phyloP scores from a whole-genome alignment of 352 stramenopile genomes.

The Bremia lactucae region DNA sequence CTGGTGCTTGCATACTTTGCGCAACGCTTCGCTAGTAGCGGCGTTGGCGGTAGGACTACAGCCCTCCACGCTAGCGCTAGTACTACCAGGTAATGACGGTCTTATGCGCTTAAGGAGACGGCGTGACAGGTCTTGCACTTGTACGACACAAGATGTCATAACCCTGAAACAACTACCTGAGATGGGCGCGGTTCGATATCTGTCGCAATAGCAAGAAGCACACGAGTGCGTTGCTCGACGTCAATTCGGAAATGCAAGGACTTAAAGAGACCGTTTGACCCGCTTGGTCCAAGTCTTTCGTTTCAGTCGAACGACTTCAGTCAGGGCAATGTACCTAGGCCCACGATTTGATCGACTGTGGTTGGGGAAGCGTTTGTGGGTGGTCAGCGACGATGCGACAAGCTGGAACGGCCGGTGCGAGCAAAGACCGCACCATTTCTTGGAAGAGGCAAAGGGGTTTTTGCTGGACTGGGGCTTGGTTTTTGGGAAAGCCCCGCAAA shows the following conservation, averaged over 20 bases:
- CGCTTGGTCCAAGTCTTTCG: background rate
- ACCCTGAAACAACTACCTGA: no score
- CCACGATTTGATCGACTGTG: conserved; percentile 5
- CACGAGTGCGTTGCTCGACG: conserved; percentile 10
- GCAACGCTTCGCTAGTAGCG: conserved; percentile 31
- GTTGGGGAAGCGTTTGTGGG: conserved; percentile 25
- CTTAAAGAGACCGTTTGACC: conserved; percentile 5
- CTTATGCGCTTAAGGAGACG: conserved; percentile 36
- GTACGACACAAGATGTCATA: conserved; percentile 43
- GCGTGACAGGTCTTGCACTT: conserved; percentile 26
- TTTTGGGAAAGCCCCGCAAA: conserved; percentile 12
- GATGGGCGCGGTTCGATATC: no score
- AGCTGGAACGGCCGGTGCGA: conserved; percentile 18
- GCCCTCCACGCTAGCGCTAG: conserved; percentile 11
- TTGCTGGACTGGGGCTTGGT: conserved; percentile 12
- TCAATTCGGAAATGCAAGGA: conserved; percentile 22
- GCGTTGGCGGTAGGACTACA: conserved; percentile 8
- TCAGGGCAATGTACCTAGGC: conserved; percentile 12
- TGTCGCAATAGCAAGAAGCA: no score
- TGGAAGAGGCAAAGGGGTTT: background rate
- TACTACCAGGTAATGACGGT: conserved; percentile 16
- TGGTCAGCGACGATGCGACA: conserved; percentile 11
- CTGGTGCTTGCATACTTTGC: conserved; percentile 52
- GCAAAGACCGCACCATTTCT: conserved; percentile 10
- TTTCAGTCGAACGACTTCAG: conserved; percentile 12